Conservation (phyloP, 2,329 filamentous ascomycete genomes). For the Dendrostoma leiphaemia region DNA sequence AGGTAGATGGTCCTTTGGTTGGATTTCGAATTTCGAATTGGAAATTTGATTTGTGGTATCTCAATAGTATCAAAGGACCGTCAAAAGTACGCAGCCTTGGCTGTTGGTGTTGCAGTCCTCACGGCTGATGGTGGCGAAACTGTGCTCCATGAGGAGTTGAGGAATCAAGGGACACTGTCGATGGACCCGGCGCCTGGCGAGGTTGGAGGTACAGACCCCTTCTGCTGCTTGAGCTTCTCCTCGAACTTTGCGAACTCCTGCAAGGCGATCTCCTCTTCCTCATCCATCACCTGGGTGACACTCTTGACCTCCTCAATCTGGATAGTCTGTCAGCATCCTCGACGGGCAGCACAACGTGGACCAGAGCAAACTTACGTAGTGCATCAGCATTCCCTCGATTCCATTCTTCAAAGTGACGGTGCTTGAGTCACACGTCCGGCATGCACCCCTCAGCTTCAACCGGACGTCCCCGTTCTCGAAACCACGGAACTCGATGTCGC, state of each 20-base stretch:
- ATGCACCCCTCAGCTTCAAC: slow-evolving; percentile 87
- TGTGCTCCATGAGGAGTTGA: too few species aligned
- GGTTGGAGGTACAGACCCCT: slow-evolving; percentile 38
- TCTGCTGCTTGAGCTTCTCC: slow-evolving; percentile 67
- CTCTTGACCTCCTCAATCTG: slow-evolving; percentile 95
- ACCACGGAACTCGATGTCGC: slow-evolving; percentile 92
- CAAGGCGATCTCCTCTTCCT: slow-evolving; percentile 85
- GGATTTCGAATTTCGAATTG: neutral
- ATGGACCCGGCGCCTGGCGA: slow-evolving; percentile 37
- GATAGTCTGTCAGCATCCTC: slow-evolving; percentile 30
- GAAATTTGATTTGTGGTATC: neutral
- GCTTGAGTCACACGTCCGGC: slow-evolving; percentile 93
- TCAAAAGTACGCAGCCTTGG: neutral
- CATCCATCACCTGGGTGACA: slow-evolving; percentile 85
- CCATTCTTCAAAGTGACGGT: slow-evolving; percentile 97
- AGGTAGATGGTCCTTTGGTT: neutral
- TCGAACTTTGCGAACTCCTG: slow-evolving; percentile 93
- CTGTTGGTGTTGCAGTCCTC: too few species aligned
- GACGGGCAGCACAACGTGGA: too few species aligned
- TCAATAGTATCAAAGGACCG: neutral
- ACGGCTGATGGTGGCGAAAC: too few species aligned
- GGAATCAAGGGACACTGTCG: slow-evolving; percentile 34
- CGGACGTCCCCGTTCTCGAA: slow-evolving; percentile 84
- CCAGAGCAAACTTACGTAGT: slow-evolving; percentile 65
- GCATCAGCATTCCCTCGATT: slow-evolving; percentile 98